Evolutionary conservation across 768 basidiomycete species (phyloP).

Genomic region (Daedaleopsis sinensis): DNA sequence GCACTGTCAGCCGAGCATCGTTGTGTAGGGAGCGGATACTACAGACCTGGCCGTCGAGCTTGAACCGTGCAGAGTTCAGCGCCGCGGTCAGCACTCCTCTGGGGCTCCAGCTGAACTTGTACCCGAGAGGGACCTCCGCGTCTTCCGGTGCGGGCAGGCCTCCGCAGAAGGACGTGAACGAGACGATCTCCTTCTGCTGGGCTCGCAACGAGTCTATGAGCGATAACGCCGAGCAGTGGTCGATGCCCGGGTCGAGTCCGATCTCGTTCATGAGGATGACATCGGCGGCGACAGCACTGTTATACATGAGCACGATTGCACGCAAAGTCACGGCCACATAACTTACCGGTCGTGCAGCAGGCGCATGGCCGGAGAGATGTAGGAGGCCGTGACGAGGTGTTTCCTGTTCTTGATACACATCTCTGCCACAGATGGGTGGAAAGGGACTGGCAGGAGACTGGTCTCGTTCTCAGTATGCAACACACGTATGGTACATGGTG

Average conservation of each 20-base stretch:
- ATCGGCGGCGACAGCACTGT: conserved; percentile 60
- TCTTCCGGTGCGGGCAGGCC: conserved; percentile 83
- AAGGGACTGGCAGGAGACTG: conserved; percentile 78
- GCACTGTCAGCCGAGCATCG: not conserved
- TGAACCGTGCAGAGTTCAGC: conserved; percentile 69
- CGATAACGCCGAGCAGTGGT: conserved; percentile 84
- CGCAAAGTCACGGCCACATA: not conserved
- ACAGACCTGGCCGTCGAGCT: conserved; percentile 58
- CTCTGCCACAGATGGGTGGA: conserved; percentile 74
- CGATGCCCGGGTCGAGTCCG: conserved; percentile 87
- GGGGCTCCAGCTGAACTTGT: conserved; percentile 95
- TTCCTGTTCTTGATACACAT: conserved; percentile 68
- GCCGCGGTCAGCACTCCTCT: conserved; percentile 84
- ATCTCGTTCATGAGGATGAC: conserved; percentile 89
- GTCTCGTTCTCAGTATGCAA: not conserved
- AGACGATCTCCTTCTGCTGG: conserved; percentile 57
- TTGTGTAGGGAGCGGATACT: not conserved
- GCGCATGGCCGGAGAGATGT: conserved; percentile 80
- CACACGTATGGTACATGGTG: not conserved
- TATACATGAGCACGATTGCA: not conserved
- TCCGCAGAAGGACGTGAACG: conserved; percentile 91
- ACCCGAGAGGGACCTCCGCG: conserved; percentile 70
- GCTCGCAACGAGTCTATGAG: conserved; percentile 56
- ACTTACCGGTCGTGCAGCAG: conserved; percentile 61
- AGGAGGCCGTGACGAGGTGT: conserved; percentile 91